These are phyloP conservation scores for Ascochyta pisi DNA, from an alignment of 2,329 filamentous ascomycete species.

Conservation along the genomic window DNA sequence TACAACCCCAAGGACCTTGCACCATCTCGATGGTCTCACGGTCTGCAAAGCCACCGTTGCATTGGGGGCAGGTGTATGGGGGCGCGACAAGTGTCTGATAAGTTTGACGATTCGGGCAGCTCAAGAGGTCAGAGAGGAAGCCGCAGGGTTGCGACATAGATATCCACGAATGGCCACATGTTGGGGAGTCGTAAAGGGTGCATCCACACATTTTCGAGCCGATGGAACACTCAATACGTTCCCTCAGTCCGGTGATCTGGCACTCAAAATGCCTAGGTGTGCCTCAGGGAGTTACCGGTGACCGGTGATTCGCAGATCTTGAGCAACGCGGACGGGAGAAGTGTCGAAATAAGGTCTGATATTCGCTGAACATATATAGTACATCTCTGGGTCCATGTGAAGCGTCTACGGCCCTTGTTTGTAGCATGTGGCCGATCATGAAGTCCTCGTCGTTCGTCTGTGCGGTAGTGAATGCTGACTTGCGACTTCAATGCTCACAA, in stretches of 20 bases:
- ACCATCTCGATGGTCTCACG: slow-evolving; percentile 42
- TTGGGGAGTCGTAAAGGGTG: slow-evolving; percentile 53
- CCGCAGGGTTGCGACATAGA: slow-evolving; percentile 55
- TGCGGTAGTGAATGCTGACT: slow-evolving; percentile 12
- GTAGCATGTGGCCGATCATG: slow-evolving; percentile 8
- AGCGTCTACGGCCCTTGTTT: slow-evolving; percentile 17
- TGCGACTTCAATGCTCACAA: slow-evolving; percentile 7
- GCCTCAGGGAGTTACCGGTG: background rate
- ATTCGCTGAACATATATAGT: slow-evolving; percentile 31
- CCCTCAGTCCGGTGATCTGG: too few relatives aligned
- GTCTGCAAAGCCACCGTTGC: slow-evolving; percentile 38
- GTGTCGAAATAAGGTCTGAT: slow-evolving; percentile 5
- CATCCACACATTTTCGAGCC: slow-evolving; percentile 55
- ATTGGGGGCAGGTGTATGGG: slow-evolving; percentile 36
- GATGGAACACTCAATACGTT: background rate
- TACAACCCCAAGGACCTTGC: slow-evolving; percentile 42
- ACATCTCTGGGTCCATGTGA: slow-evolving; percentile 17
- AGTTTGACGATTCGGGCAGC: slow-evolving; percentile 49
- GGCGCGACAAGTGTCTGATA: slow-evolving; percentile 38
- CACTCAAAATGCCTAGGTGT: background rate
- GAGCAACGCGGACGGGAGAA: background rate
- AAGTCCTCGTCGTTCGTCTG: slow-evolving; percentile 23
- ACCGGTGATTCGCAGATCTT: background rate
- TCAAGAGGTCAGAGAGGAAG: slow-evolving; percentile 49
- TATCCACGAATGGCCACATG: slow-evolving; percentile 59